Evolutionary conservation across 179 eudicot species (phyloP).

Genomic region (Heliamphora pulchella): DNA sequence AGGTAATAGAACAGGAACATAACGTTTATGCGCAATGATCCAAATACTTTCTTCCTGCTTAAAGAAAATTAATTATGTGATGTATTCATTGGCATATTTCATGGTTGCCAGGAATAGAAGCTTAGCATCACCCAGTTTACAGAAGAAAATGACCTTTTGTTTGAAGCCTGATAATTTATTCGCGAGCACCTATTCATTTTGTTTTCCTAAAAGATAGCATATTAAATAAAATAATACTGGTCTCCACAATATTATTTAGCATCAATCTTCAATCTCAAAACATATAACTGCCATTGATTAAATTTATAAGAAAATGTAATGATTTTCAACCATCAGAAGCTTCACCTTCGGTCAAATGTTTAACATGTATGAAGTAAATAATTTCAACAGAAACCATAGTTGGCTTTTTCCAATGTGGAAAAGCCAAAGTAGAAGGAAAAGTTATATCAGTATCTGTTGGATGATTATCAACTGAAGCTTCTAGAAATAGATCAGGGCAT

Average conservation of each 20-base stretch:
- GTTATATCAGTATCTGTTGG: not conserved
- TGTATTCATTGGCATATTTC: not conserved
- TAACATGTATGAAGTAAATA: too few species aligned
- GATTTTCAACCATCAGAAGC: not conserved
- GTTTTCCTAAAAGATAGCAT: not conserved
- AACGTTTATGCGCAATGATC: too few species aligned
- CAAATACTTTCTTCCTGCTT: too few species aligned
- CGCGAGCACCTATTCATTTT: not conserved
- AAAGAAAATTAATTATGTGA: not conserved
- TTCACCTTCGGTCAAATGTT: too few species aligned
- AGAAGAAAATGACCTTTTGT: not conserved
- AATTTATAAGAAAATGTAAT: not conserved
- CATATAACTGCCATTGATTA: not conserved
- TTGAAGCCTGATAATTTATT: not conserved
- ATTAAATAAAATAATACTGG: not conserved
- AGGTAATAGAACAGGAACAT: too few species aligned
- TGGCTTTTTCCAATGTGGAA: not conserved
- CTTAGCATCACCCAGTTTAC: not conserved
- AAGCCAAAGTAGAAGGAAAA: not conserved
- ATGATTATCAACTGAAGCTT: not conserved
- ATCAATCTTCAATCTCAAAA: not conserved
- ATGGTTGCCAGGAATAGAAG: not conserved
- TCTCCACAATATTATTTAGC: not conserved
- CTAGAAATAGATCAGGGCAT: not conserved
- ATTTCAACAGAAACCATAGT: too few species aligned